Percentiles rank a stretch among this genome's conserved stretches.
phyloP scores from a whole-genome alignment of 768 basidiomycete genomes.

The Phylloporus sp. region DNA sequence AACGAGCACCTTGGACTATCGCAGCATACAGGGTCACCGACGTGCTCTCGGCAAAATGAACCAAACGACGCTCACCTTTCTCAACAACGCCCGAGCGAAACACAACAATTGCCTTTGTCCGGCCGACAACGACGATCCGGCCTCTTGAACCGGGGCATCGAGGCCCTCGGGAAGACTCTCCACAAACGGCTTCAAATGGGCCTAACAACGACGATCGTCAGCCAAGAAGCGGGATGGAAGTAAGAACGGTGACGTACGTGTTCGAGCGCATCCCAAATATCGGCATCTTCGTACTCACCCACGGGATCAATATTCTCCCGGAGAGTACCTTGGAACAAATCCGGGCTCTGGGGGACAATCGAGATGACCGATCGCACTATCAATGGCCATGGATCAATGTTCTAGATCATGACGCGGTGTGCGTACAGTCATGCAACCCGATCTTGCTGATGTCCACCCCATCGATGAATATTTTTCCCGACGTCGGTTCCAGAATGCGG shows the following conservation, averaged over 20 bases:
- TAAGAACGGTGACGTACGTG: conserved; percentile 37
- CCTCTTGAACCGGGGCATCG: conserved; percentile 69
- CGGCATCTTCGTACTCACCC: conserved; percentile 63
- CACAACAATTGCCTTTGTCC: conserved; percentile 86
- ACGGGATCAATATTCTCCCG: conserved; percentile 90
- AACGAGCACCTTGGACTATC: conserved; percentile 74
- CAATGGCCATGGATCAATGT: too few relatives aligned
- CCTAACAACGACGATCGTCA: conserved; percentile 32
- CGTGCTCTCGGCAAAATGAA: not conserved
- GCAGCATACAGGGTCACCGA: not conserved
- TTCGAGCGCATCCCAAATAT: conserved; percentile 84
- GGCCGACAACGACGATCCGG: conserved; percentile 73
- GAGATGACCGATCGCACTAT: conserved; percentile 69
- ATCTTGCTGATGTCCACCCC: conserved; percentile 71
- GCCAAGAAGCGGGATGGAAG: not conserved
- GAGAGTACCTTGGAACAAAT: conserved; percentile 66
- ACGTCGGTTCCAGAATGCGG: conserved; percentile 67
- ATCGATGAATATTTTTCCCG: conserved; percentile 68
- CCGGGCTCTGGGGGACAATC: conserved; percentile 82
- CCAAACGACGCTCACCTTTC: conserved; percentile 46
- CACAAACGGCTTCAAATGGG: conserved; percentile 62
- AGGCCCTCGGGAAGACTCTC: conserved; percentile 61
- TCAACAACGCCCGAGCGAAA: conserved; percentile 76
- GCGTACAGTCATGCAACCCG: conserved; percentile 56
- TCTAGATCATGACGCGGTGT: too few relatives aligned